A percentile compares a stretch with the other conserved stretches of the same genome.
Conservation (phyloP, 495 filamentous ascomycete genomes). For the Trichoderma erinaceum region DNA sequence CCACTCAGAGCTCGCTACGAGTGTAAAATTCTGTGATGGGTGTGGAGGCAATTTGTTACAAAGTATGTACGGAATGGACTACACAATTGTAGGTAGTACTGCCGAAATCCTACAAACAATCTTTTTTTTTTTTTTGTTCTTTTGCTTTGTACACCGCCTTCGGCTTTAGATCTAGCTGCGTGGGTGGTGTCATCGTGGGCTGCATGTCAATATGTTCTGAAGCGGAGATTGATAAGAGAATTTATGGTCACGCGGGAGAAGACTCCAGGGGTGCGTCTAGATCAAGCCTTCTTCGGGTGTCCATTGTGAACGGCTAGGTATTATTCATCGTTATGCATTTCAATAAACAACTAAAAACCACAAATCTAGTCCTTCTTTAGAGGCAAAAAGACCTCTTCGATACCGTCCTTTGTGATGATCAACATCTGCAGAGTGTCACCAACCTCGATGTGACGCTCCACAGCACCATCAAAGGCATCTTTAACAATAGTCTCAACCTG, state of each 20-base stretch:
- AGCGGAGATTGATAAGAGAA: slow-evolving; percentile 9
- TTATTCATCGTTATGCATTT: slow-evolving; percentile 9
- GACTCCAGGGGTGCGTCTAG: not conserved
- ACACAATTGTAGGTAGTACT: too few species aligned
- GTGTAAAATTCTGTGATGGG: not conserved
- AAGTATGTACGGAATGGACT: too few species aligned
- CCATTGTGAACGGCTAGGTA: not conserved
- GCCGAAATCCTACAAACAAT: not conserved
- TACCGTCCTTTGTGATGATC: slow-evolving; percentile 78
- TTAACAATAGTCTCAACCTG: slow-evolving; percentile 82
- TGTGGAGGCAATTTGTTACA: not conserved
- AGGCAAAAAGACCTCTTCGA: slow-evolving; percentile 75
- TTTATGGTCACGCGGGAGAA: not conserved
- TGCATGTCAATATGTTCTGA: not conserved
- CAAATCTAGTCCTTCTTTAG: slow-evolving; percentile 72
- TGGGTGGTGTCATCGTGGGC: not conserved
- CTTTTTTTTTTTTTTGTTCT: too few species aligned
- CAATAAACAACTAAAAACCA: not conserved
- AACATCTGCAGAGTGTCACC: slow-evolving; percentile 95
- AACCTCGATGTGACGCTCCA: slow-evolving; percentile 97
- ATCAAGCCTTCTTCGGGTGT: not conserved
- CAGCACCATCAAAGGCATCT: slow-evolving; percentile 95
- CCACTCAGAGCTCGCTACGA: not conserved
- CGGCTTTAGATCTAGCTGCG: not conserved
- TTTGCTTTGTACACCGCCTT: not conserved